phyloP scores from a whole-genome alignment of 495 filamentous ascomycete genomes.

The Tetracladium marchalianum region DNA sequence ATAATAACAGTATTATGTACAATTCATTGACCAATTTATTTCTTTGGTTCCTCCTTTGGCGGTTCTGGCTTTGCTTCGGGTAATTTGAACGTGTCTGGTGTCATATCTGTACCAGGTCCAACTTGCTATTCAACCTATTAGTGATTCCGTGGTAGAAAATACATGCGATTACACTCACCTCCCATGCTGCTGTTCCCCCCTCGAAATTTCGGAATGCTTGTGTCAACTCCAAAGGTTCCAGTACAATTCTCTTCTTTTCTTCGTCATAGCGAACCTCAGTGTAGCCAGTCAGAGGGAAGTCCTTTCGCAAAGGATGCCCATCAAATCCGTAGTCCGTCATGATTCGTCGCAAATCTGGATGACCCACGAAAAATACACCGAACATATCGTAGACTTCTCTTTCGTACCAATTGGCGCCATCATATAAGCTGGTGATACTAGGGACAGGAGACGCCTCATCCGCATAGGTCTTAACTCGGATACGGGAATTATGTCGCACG shows the following conservation, averaged over 20 bases:
- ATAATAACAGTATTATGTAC: slow-evolving; percentile 16
- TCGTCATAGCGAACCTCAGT: slow-evolving; percentile 97
- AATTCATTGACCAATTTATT: slow-evolving; percentile 41
- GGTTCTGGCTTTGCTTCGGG: slow-evolving; percentile 92
- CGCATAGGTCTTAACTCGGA: slow-evolving; percentile 97
- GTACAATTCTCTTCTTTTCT: slow-evolving; percentile 99
- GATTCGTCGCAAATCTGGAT: slow-evolving; percentile 94
- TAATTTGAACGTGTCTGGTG: slow-evolving; percentile 84
- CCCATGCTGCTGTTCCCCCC: slow-evolving; percentile 68
- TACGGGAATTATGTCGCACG: slow-evolving; percentile 89
- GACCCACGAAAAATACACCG: slow-evolving; percentile 90
- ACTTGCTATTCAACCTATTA: slow-evolving; percentile 50
- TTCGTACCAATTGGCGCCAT: slow-evolving; percentile 99
- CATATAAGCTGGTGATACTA: slow-evolving; percentile 72
- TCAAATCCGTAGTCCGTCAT: slow-evolving; percentile 99
- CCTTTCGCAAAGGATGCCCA: slow-evolving; percentile 93
- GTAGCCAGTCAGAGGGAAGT: slow-evolving; percentile 97
- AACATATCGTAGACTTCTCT: slow-evolving; percentile 96
- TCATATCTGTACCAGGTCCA: slow-evolving; percentile 68
- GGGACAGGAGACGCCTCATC: slow-evolving; percentile 95
- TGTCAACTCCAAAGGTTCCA: slow-evolving; percentile 92
- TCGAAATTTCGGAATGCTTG: slow-evolving; percentile 99
- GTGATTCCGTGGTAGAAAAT: neutral
- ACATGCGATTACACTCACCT: slow-evolving; percentile 9
- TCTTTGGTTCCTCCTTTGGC: slow-evolving; percentile 84